Conservation (phyloP, 495 filamentous ascomycete species). For the Tuber indicum region DNA sequence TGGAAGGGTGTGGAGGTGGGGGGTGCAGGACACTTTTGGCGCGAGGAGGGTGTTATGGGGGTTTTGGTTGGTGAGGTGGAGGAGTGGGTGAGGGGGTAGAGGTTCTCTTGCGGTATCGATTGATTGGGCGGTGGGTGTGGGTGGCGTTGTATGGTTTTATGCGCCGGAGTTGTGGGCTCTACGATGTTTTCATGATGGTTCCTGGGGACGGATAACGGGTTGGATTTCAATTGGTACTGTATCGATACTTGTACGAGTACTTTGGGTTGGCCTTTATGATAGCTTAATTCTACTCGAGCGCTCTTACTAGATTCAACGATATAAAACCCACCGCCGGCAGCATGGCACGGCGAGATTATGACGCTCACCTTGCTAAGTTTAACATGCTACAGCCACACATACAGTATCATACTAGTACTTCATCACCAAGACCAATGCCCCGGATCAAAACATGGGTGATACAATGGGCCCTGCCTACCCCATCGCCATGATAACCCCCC, state of each 20-base stretch:
- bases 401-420: too few relatives aligned
- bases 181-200: neutral
- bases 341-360: neutral
- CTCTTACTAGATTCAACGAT: neutral
- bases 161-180: neutral
- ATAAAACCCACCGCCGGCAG: neutral
- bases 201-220: neutral
- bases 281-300: neutral
- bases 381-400: neutral
- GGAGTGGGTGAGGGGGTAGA: constrained; percentile 18
- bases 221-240: neutral
- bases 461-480: too few relatives aligned
- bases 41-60: constrained; percentile 55
- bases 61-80: constrained; percentile 46
- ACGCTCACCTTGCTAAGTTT: neutral
- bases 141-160: constrained; percentile 5
- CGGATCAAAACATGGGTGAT: neutral
- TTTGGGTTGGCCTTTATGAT: neutral
- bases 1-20: constrained; percentile 55
- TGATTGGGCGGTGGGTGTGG: neutral
- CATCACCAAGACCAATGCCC: neutral
- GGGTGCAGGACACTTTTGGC: constrained; percentile 80
- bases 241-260: neutral
- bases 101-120: neutral
- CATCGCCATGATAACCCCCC: too few relatives aligned